phyloP scores from a whole-genome alignment of 352 stramenopile species.

The Globisporangium parvum region DNA sequence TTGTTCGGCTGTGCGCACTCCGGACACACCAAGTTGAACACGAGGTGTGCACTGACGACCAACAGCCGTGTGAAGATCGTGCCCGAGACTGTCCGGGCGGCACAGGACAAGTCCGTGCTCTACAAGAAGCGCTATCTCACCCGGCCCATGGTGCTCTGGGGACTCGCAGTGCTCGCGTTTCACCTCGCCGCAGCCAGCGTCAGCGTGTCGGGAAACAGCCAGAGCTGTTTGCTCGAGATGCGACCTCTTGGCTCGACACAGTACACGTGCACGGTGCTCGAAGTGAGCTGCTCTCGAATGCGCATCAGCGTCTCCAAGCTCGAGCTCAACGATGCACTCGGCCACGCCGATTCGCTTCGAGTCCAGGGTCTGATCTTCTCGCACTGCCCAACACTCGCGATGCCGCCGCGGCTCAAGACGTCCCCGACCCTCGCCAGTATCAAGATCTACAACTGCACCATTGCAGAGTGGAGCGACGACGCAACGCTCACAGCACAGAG shows the following conservation, averaged over 20 bases:
- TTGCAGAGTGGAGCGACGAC: slow-evolving; percentile 9
- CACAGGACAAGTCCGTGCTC: too few relatives aligned
- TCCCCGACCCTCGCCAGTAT: slow-evolving; percentile 12
- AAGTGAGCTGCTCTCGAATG: slow-evolving; percentile 14
- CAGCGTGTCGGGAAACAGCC: not conserved
- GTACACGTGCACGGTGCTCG: slow-evolving; percentile 13
- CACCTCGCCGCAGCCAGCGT: slow-evolving; percentile 7
- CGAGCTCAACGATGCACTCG: not conserved
- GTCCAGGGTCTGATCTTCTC: slow-evolving; percentile 10
- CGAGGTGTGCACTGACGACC: not conserved
- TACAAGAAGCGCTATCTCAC: slow-evolving; percentile 4
- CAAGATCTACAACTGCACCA: slow-evolving; percentile 19
- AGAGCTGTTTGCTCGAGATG: slow-evolving; percentile 16
- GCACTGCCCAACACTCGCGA: slow-evolving; percentile 10
- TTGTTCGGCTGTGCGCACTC: slow-evolving; percentile 2
- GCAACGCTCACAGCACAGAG: slow-evolving; percentile 1
- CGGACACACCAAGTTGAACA: not conserved
- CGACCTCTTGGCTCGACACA: slow-evolving; percentile 4
- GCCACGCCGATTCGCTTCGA: not conserved
- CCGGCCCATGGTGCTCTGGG: slow-evolving; percentile 5
- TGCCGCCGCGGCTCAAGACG: slow-evolving; percentile 3
- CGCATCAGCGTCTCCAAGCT: not conserved
- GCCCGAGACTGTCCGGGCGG: too few relatives aligned
- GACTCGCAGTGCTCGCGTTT: slow-evolving; percentile 3
- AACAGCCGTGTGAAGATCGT: not conserved